These are phyloP conservation scores for Nitzschia inconspicua DNA, from an alignment of 108 stramenopile genomes.

Conservation along the genomic window DNA sequence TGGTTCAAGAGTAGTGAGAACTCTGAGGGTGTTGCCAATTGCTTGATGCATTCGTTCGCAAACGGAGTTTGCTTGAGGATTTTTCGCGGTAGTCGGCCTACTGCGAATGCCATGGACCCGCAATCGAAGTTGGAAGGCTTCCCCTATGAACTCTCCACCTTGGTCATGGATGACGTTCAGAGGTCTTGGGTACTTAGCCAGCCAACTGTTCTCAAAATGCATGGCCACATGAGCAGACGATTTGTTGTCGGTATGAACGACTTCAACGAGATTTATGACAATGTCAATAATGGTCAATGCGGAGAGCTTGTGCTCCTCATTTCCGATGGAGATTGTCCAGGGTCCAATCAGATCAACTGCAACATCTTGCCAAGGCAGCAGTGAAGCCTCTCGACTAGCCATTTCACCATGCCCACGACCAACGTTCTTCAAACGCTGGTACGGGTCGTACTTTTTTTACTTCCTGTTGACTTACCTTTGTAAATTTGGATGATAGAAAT, in stretches of 20 bases:
- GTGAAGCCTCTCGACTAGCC: slow-evolving; percentile 4
- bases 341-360: slow-evolving; percentile 43
- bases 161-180: slow-evolving; percentile 25
- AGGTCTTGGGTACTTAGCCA: slow-evolving; percentile 41
- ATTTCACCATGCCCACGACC: slow-evolving; percentile 21
- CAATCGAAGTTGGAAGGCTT: slow-evolving; percentile 22
- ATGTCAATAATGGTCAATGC: slow-evolving; percentile 19
- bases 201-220: slow-evolving; percentile 38
- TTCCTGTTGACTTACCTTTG: too few species aligned
- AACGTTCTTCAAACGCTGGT: too few species aligned
- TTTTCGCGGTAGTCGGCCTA: slow-evolving; percentile 29
- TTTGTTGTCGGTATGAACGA: slow-evolving; percentile 26
- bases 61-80: slow-evolving; percentile 40
- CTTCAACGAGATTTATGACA: slow-evolving; percentile 43
- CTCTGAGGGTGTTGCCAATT: slow-evolving; percentile 15
- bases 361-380: slow-evolving; percentile 25
- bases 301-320: not conserved
- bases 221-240: slow-evolving; percentile 17
- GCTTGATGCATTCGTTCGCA: slow-evolving; percentile 44
- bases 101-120: slow-evolving; percentile 2
- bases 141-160: slow-evolving; percentile 45
- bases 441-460: too few species aligned
- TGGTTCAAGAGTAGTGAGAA: not conserved
- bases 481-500: too few species aligned
- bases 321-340: slow-evolving; percentile 20